phyloP scores from a whole-genome alignment of 768 basidiomycete genomes.

The Asterophora parasitica region DNA sequence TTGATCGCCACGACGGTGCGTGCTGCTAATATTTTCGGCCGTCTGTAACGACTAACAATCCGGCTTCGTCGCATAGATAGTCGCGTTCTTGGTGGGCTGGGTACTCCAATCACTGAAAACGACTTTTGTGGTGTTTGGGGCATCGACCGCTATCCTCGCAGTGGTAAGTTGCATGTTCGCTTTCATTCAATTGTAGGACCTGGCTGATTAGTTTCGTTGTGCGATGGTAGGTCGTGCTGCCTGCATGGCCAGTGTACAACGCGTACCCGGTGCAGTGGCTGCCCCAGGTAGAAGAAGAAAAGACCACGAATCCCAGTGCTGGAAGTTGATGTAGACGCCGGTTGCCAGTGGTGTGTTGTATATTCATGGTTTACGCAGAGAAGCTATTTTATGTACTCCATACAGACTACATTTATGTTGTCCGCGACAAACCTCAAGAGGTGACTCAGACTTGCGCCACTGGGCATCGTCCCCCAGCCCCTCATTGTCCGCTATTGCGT shows the following conservation, averaged over 20 bases:
- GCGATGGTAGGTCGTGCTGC: conserved; percentile 48
- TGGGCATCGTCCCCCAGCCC: no score
- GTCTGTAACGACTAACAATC: conserved; percentile 4
- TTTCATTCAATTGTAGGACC: neutral
- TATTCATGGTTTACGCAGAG: neutral
- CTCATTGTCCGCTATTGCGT: no score
- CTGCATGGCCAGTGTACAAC: conserved; percentile 69
- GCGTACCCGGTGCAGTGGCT: conserved; percentile 61
- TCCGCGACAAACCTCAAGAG: no score
- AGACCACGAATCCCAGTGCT: neutral
- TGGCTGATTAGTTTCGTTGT: neutral
- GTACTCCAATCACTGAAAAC: conserved; percentile 47
- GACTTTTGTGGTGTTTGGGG: conserved; percentile 48
- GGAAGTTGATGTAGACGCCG: neutral
- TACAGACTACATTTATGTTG: no score
- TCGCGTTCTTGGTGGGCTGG: conserved; percentile 56
- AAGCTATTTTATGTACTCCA: no score
- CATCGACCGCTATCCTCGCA: conserved; percentile 32
- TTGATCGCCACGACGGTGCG: conserved; percentile 46
- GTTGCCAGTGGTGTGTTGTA: neutral
- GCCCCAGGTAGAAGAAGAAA: conserved; percentile 22
- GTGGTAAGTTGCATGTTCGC: conserved; percentile 30
- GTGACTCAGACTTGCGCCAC: no score
- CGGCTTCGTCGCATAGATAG: conserved; percentile 34
- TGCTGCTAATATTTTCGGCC: conserved; percentile 2